A percentile compares a stretch with the other conserved stretches of the same genome.
Evolutionary conservation across 83 land plant genomes (phyloP).

Genomic region (Picea abies): DNA sequence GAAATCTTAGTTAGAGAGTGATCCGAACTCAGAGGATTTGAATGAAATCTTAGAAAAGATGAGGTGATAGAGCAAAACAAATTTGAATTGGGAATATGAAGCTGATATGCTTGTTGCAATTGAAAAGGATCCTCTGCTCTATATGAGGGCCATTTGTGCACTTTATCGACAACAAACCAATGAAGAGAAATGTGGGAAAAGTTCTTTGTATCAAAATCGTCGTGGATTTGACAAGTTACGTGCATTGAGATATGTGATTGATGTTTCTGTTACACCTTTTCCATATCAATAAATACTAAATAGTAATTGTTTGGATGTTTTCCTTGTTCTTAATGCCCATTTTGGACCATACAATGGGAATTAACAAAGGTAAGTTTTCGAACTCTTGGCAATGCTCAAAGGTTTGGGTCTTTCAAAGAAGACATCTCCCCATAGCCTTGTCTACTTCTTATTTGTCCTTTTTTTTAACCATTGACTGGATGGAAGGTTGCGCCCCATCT

Average conservation of each 20-base stretch:
- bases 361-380: too few species aligned
- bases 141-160: constrained; percentile 64
- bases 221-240: constrained; percentile 47
- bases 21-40: constrained; percentile 12
- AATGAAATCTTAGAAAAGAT: constrained; percentile 3
- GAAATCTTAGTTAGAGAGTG: not conserved
- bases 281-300: not conserved
- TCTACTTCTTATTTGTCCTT: too few species aligned
- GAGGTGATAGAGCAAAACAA: not conserved
- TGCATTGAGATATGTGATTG: constrained; percentile 37
- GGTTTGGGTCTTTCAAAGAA: too few species aligned
- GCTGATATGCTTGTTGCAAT: constrained; percentile 54
- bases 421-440: too few species aligned
- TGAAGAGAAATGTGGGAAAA: constrained; percentile 25
- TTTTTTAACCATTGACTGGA: too few species aligned
- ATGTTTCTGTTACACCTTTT: not conserved
- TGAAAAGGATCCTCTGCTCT: constrained; percentile 31
- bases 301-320: not conserved
- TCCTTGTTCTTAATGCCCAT: not conserved
- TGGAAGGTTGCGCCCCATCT: too few species aligned
- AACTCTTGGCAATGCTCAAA: too few species aligned
- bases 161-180: constrained; percentile 50
- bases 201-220: constrained; percentile 20
- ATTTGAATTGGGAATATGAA: constrained; percentile 45
- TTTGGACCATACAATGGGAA: not conserved